Evolutionary conservation across 768 basidiomycete genomes (phyloP).

Genomic region (Rhodotorula diobovata): DNA sequence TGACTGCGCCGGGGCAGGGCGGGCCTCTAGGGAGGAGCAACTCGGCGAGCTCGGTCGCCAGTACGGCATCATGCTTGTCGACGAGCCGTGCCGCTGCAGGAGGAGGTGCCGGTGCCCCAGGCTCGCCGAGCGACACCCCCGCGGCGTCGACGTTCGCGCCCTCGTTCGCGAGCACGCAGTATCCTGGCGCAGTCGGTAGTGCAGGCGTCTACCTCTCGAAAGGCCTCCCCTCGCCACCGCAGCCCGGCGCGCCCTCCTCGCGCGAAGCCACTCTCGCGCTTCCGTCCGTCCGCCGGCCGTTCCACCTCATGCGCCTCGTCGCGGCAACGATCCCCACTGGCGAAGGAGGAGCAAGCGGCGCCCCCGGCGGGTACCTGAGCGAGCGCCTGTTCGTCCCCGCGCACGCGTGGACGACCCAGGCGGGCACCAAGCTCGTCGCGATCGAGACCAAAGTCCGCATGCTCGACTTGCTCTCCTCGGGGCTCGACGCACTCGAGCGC

Average conservation of each 20-base stretch:
- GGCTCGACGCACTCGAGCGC: conserved; percentile 66
- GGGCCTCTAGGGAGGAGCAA: conserved; percentile 16
- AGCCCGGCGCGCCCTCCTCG: neutral
- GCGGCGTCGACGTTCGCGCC: neutral
- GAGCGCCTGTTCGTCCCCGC: conserved; percentile 78
- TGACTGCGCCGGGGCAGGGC: conserved; percentile 5
- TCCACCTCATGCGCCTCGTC: conserved; percentile 80
- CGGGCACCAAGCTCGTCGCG: conserved; percentile 76
- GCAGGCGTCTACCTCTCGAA: conserved; percentile 5
- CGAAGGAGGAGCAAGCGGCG: conserved; percentile 22
- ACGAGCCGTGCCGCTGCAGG: too few relatives aligned
- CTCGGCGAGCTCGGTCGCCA: conserved; percentile 24
- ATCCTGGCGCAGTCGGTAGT: too few relatives aligned
- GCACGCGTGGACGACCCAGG: conserved; percentile 79
- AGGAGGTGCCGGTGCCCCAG: neutral
- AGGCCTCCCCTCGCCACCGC: neutral
- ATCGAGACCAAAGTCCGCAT: conserved; percentile 79
- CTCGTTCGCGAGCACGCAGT: too few relatives aligned
- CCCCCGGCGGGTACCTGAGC: conserved; percentile 77
- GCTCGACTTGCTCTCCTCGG: conserved; percentile 69
- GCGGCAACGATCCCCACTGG: conserved; percentile 61
- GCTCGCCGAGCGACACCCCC: conserved; percentile 3
- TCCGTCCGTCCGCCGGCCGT: conserved; percentile 66
- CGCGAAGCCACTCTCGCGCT: conserved; percentile 12
- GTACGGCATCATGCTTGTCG: neutral